Evolutionary conservation across 2,329 filamentous ascomycete species (phyloP), one percentile per base, ranked within the genome.

Genomic region (Alternaria hordeiaustralica): DNA sequence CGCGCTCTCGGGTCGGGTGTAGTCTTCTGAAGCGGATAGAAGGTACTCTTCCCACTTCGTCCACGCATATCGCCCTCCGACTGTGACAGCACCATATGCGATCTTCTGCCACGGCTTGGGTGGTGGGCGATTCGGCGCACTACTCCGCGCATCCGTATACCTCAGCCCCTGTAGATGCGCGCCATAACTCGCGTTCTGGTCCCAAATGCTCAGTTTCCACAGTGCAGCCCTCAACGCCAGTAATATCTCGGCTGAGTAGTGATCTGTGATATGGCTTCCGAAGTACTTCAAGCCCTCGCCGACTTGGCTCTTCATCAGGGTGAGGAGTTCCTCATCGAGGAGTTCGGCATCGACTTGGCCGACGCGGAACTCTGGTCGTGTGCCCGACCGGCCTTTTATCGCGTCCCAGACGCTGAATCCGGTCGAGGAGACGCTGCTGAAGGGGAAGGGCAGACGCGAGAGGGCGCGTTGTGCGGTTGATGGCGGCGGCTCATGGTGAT

Each of bases 161-260:
- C 90, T 90, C 26, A 99, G 86, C 67, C 97, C 97, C 80, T 99
- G 96, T 54, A 99, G 84, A 36, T 93, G 90, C 11, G 96, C 96
- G 64, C 96, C 96, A 80, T 99, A 98, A 6, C 92, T 96, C 43
- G 96, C 93, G 79, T 97, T 90, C 79, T 97, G 93, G 79, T 98
- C 94, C 96, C 96, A 99, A 62, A 99, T 90, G 15, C 92, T 93
- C 66, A 99, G 87, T 81, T 99, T 99, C 85, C 97, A 99, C 8
- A 99, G 84, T 4, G 94, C 84, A 2, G 91, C 88, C 50, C 95
- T 87, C 60, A 99, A 84, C 0, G 85, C 87, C 26, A 97, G 85
- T 66, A 91, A 85, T 58, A 98, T 95, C 82, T 98, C 96, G 56
- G 92, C 86, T 13, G 90, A 89, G 89, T 93, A 97, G 74, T 97